These are phyloP conservation scores for Sanghuangporus weigelae DNA, from an alignment of 1,284 basidiomycete species.

Conservation along the genomic window DNA sequence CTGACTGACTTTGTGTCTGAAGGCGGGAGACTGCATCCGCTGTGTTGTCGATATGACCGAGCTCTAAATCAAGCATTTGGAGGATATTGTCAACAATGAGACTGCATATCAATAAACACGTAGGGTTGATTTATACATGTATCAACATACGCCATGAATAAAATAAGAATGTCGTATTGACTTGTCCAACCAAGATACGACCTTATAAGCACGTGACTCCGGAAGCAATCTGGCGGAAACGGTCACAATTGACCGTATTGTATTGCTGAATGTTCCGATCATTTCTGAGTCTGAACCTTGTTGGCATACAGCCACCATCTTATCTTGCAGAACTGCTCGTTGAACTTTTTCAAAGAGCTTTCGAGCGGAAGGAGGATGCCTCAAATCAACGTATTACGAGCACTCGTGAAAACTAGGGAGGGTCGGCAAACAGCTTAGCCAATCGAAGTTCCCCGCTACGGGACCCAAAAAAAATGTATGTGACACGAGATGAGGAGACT, in stretches of 20 bases:
- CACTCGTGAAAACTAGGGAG: background rate
- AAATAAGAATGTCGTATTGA: background rate
- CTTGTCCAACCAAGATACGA: no score
- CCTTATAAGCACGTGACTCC: background rate
- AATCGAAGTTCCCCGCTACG: background rate
- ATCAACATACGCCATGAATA: background rate
- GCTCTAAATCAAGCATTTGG: background rate
- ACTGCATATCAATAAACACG: background rate
- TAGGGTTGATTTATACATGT: background rate
- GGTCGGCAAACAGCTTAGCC: background rate
- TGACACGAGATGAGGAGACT: background rate
- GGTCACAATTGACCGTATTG: background rate
- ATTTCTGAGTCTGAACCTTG: background rate
- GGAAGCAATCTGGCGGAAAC: background rate
- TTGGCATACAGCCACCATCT: background rate
- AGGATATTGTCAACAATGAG: background rate
- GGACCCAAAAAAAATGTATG: background rate
- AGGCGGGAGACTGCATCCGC: constrained; percentile 89
- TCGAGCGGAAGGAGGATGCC: background rate
- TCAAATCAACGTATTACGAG: background rate
- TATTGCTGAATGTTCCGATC: background rate
- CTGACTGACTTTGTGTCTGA: constrained; percentile 5
- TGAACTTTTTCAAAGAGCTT: no score
- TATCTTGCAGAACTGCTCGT: background rate
- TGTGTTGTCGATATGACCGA: constrained; percentile 78